Conservation (phyloP, 1,284 basidiomycete genomes). For the Irpex sp. region DNA sequence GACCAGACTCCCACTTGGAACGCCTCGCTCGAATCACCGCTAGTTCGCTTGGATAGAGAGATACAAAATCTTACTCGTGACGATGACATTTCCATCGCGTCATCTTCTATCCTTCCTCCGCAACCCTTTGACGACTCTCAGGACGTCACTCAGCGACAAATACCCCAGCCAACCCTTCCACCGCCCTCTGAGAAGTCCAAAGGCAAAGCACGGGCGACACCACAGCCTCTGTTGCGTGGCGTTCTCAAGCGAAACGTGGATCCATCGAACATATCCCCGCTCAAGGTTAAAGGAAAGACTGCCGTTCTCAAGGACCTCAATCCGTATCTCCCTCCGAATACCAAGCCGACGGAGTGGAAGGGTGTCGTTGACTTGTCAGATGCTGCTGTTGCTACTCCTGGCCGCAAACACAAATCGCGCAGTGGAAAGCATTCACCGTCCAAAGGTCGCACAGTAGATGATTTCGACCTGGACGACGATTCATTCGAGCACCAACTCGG, state of each 20-base stretch:
- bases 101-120: constrained; percentile 14
- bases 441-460: constrained; percentile 16
- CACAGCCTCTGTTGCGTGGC: constrained; percentile 41
- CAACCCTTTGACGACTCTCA: constrained; percentile 18
- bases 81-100: constrained; percentile 19
- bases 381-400: constrained; percentile 40
- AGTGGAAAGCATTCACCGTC: not conserved
- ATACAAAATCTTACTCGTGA: constrained; percentile 47
- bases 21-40: constrained; percentile 70
- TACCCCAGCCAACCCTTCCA: not conserved
- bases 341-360: constrained; percentile 57
- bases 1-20: constrained; percentile 58
- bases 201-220: constrained; percentile 41
- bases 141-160: constrained; percentile 25
- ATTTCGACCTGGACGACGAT: constrained; percentile 26
- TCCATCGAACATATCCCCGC: constrained; percentile 30
- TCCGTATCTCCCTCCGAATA: constrained; percentile 55
- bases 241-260: constrained; percentile 44
- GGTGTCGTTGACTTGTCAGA: constrained; percentile 74
- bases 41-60: constrained; percentile 68
- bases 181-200: constrained; percentile 22
- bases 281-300: constrained; percentile 51
- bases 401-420: constrained; percentile 6
- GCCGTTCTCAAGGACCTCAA: constrained; percentile 53
- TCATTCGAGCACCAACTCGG: constrained; percentile 60